These are phyloP conservation scores for Taphrina deformans DNA, from an alignment of 1,139 yeast species.

Conservation along the genomic window DNA sequence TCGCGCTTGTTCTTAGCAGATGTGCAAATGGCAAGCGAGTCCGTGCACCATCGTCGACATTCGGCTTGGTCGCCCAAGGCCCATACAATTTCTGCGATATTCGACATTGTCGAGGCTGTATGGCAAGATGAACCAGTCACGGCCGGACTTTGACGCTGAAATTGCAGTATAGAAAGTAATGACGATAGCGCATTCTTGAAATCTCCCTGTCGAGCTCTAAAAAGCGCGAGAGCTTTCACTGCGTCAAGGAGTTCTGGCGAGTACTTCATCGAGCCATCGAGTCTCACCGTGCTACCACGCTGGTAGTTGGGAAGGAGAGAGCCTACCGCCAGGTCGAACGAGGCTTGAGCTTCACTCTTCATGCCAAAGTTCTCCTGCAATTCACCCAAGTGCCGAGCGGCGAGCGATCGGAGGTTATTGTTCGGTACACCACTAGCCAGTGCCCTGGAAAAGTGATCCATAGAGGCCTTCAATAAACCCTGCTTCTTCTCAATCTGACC, in stretches of 20 bases:
- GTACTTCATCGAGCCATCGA: slow-evolving; percentile 3
- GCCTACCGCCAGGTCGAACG: slow-evolving; percentile 18
- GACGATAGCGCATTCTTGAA: slow-evolving; percentile 13
- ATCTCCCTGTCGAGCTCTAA: slow-evolving; percentile 13
- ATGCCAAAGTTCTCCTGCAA: slow-evolving; percentile 14
- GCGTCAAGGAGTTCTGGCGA: slow-evolving; percentile 12
- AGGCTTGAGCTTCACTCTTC: background rate
- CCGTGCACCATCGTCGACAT: slow-evolving; percentile 16
- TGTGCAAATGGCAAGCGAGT: slow-evolving; percentile 10
- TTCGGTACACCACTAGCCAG: background rate
- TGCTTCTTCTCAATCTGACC: slow-evolving; percentile 16
- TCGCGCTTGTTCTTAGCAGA: slow-evolving; percentile 15
- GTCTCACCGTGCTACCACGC: background rate
- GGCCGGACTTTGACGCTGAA: slow-evolving; percentile 6
- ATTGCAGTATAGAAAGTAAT: slow-evolving; percentile 25
- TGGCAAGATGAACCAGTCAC: slow-evolving; percentile 16
- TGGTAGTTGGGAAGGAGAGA: slow-evolving; percentile 12
- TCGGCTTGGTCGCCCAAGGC: slow-evolving; percentile 24
- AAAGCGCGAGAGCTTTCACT: slow-evolving; percentile 23
- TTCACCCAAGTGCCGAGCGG: slow-evolving; percentile 27
- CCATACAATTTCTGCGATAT: slow-evolving; percentile 27
- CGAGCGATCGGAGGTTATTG: background rate
- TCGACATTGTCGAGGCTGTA: slow-evolving; percentile 27
- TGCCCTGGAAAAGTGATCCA: slow-evolving; percentile 4
- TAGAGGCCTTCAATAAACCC: background rate